A percentile compares a stretch with the other conserved stretches of the same genome.
Evolutionary conservation across 768 basidiomycete genomes (phyloP).

Genomic region (Boletus reticulatus): DNA sequence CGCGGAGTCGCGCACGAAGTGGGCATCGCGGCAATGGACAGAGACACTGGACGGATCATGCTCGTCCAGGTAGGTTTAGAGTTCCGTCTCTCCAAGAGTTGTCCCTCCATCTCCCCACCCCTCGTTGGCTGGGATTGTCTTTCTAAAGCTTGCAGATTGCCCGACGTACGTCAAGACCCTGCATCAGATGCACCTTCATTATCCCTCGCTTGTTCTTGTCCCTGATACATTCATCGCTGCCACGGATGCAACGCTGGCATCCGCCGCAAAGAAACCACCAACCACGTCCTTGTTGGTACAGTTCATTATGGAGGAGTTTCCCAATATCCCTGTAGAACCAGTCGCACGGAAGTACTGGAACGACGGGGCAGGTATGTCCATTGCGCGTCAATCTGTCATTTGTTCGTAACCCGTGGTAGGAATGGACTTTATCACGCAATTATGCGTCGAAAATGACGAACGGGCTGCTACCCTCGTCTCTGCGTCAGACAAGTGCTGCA

Average conservation of each 20-base stretch:
- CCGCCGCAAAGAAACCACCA: slow-evolving; percentile 42
- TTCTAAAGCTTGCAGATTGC: slow-evolving; percentile 70
- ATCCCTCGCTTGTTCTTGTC: slow-evolving; percentile 68
- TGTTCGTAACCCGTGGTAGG: slow-evolving; percentile 40
- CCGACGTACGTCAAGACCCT: slow-evolving; percentile 88
- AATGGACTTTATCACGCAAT: slow-evolving; percentile 72
- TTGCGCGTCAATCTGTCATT: neutral
- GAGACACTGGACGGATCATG: slow-evolving; percentile 70
- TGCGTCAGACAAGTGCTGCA: slow-evolving; percentile 69
- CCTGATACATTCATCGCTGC: slow-evolving; percentile 77
- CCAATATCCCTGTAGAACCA: slow-evolving; percentile 62
- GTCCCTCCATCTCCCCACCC: neutral
- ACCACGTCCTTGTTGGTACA: slow-evolving; percentile 66
- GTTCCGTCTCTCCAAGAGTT: neutral
- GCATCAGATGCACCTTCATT: slow-evolving; percentile 80
- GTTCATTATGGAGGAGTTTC: slow-evolving; percentile 73
- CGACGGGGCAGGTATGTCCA: slow-evolving; percentile 60
- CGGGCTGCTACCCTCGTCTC: slow-evolving; percentile 77
- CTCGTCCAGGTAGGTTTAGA: slow-evolving; percentile 65
- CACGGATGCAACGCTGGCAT: slow-evolving; percentile 46
- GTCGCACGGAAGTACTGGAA: slow-evolving; percentile 85
- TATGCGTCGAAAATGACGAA: slow-evolving; percentile 80
- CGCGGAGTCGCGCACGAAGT: slow-evolving; percentile 79
- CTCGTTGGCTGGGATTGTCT: neutral
- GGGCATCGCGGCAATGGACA: slow-evolving; percentile 84